Conservation (phyloP, 345 rosid species). For the Populus euphratica region DNA sequence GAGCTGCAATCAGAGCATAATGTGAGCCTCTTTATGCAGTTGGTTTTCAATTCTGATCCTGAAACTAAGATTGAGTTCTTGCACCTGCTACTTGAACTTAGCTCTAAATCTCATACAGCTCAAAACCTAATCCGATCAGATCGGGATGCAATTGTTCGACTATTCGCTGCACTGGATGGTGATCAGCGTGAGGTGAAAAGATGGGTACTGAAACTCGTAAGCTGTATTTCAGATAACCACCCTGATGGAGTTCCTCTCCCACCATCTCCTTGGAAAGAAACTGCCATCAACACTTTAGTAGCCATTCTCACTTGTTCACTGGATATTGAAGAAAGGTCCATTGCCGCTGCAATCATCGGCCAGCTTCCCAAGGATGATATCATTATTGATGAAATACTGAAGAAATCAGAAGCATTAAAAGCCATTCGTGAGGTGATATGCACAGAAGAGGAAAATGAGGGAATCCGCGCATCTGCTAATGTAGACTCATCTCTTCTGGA, state of each 20-base stretch:
- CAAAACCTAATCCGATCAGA: constrained; percentile 30
- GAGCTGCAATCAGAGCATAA: constrained; percentile 50
- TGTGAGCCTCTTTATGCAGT: constrained; percentile 36
- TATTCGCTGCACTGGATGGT: constrained; percentile 35
- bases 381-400: constrained; percentile 38
- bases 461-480: constrained; percentile 13
- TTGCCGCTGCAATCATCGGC: constrained; percentile 49
- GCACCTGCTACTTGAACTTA: constrained; percentile 42
- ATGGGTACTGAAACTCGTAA: constrained; percentile 43
- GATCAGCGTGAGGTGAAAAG: constrained; percentile 25
- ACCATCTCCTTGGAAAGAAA: constrained; percentile 39
- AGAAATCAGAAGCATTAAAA: constrained; percentile 42
- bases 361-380: constrained; percentile 46
- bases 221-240: constrained; percentile 40
- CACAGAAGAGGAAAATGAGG: constrained; percentile 21
- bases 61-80: constrained; percentile 36
- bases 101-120: constrained; percentile 38
- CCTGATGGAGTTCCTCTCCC: constrained; percentile 43
- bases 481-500: constrained; percentile 36
- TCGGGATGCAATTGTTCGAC: constrained; percentile 26
- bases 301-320: constrained; percentile 32
- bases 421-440: constrained; percentile 49
- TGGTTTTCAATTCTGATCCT: constrained; percentile 25
- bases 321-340: constrained; percentile 42
- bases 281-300: constrained; percentile 36